phyloP scores from a whole-genome alignment of 768 basidiomycete species.

The Mycena pura region DNA sequence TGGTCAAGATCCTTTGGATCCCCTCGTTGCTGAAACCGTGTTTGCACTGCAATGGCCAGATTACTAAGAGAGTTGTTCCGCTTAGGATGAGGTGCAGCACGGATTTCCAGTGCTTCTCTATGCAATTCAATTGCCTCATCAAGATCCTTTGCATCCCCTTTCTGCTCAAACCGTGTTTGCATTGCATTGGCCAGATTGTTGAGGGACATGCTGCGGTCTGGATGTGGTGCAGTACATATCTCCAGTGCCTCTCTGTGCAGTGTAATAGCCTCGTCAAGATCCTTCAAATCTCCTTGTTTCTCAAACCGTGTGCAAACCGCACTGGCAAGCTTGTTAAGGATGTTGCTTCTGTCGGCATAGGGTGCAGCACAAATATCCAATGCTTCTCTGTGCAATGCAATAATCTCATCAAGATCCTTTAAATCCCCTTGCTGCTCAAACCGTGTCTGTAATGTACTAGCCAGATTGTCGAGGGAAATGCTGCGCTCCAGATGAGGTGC shows the following conservation, averaged over 20 bases:
- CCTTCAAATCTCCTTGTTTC: background rate
- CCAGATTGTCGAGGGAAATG: background rate
- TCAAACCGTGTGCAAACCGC: background rate
- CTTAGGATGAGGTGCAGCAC: background rate
- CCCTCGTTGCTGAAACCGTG: background rate
- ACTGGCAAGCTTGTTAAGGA: background rate
- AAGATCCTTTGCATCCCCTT: background rate
- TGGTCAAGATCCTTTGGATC: conserved; percentile 1
- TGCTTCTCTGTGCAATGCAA: background rate
- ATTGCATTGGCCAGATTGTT: background rate
- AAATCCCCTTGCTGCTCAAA: background rate
- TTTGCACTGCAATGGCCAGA: background rate
- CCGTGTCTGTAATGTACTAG: background rate
- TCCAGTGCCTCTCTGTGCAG: background rate
- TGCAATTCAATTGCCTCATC: background rate
- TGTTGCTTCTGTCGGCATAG: background rate
- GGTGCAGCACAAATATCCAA: background rate
- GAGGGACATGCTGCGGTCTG: background rate
- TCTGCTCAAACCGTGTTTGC: background rate
- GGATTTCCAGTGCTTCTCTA: background rate
- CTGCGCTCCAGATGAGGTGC: background rate
- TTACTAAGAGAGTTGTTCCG: background rate
- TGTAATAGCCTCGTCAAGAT: conserved; percentile 2
- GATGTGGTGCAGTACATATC: background rate
- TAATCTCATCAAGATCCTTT: background rate